These are phyloP conservation scores for Lentinus brumalis DNA, from an alignment of 768 basidiomycete species.

Conservation along the genomic window DNA sequence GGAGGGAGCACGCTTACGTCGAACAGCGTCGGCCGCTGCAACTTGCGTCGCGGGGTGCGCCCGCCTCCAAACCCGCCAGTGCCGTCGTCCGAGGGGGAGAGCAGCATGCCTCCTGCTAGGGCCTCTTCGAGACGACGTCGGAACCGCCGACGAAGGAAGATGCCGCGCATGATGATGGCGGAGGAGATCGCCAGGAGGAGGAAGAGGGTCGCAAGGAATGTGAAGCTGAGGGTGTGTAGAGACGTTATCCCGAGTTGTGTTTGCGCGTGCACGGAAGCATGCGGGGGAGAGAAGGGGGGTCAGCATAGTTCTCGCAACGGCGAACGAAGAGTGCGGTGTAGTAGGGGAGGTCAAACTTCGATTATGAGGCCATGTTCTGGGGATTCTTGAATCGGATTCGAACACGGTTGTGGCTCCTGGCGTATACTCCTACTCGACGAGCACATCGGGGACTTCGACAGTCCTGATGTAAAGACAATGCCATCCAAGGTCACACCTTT, in stretches of 20 bases:
- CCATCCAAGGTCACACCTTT: too few species aligned
- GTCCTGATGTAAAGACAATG: too few species aligned
- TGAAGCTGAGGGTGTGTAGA: constrained; percentile 48
- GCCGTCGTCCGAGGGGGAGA: constrained; percentile 35
- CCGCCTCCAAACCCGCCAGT: constrained; percentile 25
- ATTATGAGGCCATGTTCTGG: too few species aligned
- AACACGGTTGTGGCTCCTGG: too few species aligned
- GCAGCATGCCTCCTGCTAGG: constrained; percentile 49
- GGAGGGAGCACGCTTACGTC: constrained; percentile 43
- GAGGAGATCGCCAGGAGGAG: constrained; percentile 66
- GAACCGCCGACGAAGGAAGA: constrained; percentile 59
- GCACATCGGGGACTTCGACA: too few species aligned
- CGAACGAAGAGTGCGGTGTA: neutral
- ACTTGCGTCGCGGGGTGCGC: constrained; percentile 41
- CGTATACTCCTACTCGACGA: too few species aligned
- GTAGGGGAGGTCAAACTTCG: neutral
- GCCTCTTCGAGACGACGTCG: constrained; percentile 55
- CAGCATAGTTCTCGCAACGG: neutral
- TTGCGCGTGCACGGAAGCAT: neutral
- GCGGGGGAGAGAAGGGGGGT: neutral
- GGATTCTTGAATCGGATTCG: too few species aligned
- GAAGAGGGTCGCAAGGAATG: constrained; percentile 72
- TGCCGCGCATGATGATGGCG: constrained; percentile 65
- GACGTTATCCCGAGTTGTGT: too few species aligned
- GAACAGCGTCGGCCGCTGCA: constrained; percentile 52